Base-by-base conservation (phyloP, 331 rosid genomes). In the Rosa hybrid region DNA sequence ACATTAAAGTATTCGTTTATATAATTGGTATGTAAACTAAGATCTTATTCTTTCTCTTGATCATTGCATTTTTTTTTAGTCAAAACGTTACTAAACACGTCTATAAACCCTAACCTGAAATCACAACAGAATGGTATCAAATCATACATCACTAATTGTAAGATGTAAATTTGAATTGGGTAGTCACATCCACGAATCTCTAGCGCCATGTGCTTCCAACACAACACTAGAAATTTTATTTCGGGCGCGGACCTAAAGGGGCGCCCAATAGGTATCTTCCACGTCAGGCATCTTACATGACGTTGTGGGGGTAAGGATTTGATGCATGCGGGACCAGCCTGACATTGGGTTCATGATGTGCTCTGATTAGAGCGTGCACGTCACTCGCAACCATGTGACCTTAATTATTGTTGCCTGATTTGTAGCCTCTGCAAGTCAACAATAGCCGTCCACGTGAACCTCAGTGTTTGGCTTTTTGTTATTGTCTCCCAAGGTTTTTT, bases 261-360 rank as follows among this genome's bases (percentile, higher is more conserved):
- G 73, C 78, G 83, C 3, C 56, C 80, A 82, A 50, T 83, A 8
- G 0, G 20, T 2, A 3, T 4, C 3, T 2, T 10, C 70, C 90
- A 86, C 84, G 89, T 81, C 25, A 6, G 30, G 48, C 59, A 74
- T 27, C 14, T 12, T 27, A n/a, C 46, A 12, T 25, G n/a, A 17
- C 5, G 30, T 1, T n/a, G 59, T 39, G 21, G 74, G 77, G 72
- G 71, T 4, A 2, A 27, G 7, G 70, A 51, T 60, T 63, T 63
- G 78, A 69, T 74, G 80, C 81, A 68, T 44, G 81, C 23, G 81
- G 87, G 87, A 80, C 88, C 84, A 81, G 34, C 76, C 70, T 70
- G 77, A 60, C 69, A 65, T 7, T 14, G 3, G 10, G 12, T 10
- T 67, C 77, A 79, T 79, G 41, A 85, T 82, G 64, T 17, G 49